Percentiles rank a stretch among this genome's conserved stretches.
Evolutionary conservation across 2,329 filamentous ascomycete genomes (phyloP).

Genomic region (Teratosphaeria viscida): DNA sequence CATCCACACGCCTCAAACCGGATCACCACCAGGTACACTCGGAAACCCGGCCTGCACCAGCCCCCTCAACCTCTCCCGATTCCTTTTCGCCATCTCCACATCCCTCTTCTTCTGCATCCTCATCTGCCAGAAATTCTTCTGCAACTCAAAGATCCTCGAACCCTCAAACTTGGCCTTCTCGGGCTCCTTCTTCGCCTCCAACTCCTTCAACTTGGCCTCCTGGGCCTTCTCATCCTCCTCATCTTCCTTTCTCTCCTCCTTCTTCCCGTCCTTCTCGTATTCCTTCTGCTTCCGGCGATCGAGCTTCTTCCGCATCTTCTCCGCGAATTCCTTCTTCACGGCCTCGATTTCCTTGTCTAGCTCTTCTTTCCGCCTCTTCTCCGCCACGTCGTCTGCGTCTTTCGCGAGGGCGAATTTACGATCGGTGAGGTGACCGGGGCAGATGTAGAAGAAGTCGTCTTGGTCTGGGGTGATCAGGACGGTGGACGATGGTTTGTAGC

Average conservation of each 20-base stretch:
- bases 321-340: slow-evolving; percentile 42
- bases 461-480: slow-evolving; percentile 84
- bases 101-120: slow-evolving; percentile 68
- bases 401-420: slow-evolving; percentile 65
- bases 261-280: slow-evolving; percentile 48
- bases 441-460: slow-evolving; percentile 84
- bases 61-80: slow-evolving; percentile 68
- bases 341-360: slow-evolving; percentile 38
- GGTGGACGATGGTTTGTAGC: slow-evolving; percentile 77
- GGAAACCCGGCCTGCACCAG: slow-evolving; percentile 62
- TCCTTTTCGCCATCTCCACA: slow-evolving; percentile 64
- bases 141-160: slow-evolving; percentile 74
- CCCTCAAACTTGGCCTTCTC: slow-evolving; percentile 52
- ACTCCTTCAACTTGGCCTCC: slow-evolving; percentile 32
- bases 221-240: slow-evolving; percentile 34
- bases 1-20: neutral
- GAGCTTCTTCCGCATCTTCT: slow-evolving; percentile 34
- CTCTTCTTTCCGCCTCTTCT: slow-evolving; percentile 43
- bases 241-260: slow-evolving; percentile 72
- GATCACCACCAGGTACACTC: slow-evolving; percentile 58
- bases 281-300: slow-evolving; percentile 29
- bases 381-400: slow-evolving; percentile 52
- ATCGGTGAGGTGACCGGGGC: slow-evolving; percentile 72
- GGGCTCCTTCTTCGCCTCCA: slow-evolving; percentile 43
- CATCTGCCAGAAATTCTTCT: slow-evolving; percentile 85